Conservation (phyloP, 176 grass and related monocot genomes). For the Puccinellia tenuiflora region DNA sequence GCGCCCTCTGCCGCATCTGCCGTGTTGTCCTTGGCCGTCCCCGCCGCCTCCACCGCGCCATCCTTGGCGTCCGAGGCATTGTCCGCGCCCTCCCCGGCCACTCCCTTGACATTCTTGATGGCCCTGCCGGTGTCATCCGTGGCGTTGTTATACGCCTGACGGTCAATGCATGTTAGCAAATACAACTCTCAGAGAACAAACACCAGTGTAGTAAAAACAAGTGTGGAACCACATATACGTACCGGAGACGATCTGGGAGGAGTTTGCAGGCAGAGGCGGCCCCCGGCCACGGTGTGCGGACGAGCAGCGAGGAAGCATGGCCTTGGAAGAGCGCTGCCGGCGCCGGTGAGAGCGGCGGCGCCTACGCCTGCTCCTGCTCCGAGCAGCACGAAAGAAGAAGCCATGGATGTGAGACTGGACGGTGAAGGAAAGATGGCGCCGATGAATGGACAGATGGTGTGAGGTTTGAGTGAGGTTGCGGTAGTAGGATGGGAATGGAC, state of each 20-base stretch:
- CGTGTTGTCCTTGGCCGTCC: neutral
- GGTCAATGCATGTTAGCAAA: neutral
- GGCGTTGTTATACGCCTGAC: neutral
- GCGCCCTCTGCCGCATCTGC: neutral
- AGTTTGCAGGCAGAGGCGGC: constrained; percentile 1
- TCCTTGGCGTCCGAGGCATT: neutral
- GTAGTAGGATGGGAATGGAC: neutral
- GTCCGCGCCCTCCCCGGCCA: neutral
- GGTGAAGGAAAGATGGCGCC: neutral
- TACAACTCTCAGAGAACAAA: neutral
- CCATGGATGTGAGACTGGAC: neutral
- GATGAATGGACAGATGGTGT: neutral
- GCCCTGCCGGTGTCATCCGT: neutral
- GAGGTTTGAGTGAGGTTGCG: neutral
- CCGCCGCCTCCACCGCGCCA: neutral
- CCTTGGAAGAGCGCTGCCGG: neutral
- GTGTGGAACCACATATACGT: neutral
- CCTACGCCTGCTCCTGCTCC: neutral
- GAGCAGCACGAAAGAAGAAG: neutral
- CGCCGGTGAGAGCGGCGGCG: neutral
- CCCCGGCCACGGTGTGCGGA: neutral
- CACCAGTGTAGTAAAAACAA: neutral
- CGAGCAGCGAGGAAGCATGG: neutral
- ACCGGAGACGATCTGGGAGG: neutral
- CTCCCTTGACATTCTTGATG: neutral